Conservation (phyloP, 306 rosid species). For the Prunus davidiana region DNA sequence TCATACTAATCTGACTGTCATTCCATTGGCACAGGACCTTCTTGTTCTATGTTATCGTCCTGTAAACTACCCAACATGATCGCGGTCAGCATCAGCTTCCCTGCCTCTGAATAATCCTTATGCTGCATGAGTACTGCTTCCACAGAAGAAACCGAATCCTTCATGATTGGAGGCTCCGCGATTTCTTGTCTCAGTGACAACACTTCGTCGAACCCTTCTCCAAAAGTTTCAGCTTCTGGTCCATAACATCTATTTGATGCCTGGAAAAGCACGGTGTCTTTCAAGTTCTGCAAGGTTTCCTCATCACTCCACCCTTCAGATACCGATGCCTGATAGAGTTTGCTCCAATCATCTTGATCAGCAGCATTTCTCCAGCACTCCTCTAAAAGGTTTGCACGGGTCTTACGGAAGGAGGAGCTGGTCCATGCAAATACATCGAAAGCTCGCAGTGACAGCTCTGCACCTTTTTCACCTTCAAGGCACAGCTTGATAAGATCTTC, state of each 20-base stretch:
- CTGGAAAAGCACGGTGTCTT: slow-evolving; percentile 56
- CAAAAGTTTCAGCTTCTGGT: slow-evolving; percentile 61
- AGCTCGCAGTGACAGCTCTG: slow-evolving; percentile 55
- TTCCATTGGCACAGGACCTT: slow-evolving; percentile 60
- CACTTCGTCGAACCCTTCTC: slow-evolving; percentile 70
- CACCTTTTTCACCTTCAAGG: slow-evolving; percentile 53
- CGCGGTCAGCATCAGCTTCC: slow-evolving; percentile 87
- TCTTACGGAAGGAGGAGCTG: slow-evolving; percentile 68
- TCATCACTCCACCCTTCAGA: slow-evolving; percentile 87
- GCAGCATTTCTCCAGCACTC: slow-evolving; percentile 92
- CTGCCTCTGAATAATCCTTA: slow-evolving; percentile 81
- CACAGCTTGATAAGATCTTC: slow-evolving; percentile 76
- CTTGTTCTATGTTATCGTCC: slow-evolving; percentile 40
- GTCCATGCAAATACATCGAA: slow-evolving; percentile 89
- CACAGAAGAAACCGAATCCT: slow-evolving; percentile 56
- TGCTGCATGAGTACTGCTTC: slow-evolving; percentile 84
- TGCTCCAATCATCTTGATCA: slow-evolving; percentile 70
- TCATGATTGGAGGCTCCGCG: slow-evolving; percentile 35
- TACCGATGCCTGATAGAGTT: slow-evolving; percentile 48
- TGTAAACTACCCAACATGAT: slow-evolving; percentile 68
- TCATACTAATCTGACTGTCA: slow-evolving; percentile 20
- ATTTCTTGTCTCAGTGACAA: slow-evolving; percentile 68
- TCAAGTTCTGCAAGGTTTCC: slow-evolving; percentile 60
- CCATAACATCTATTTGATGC: slow-evolving; percentile 86
- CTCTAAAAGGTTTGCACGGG: slow-evolving; percentile 64